These are phyloP conservation scores for Flaveria floridana DNA, from an alignment of 140 eudicot genomes.

Conservation along the genomic window DNA sequence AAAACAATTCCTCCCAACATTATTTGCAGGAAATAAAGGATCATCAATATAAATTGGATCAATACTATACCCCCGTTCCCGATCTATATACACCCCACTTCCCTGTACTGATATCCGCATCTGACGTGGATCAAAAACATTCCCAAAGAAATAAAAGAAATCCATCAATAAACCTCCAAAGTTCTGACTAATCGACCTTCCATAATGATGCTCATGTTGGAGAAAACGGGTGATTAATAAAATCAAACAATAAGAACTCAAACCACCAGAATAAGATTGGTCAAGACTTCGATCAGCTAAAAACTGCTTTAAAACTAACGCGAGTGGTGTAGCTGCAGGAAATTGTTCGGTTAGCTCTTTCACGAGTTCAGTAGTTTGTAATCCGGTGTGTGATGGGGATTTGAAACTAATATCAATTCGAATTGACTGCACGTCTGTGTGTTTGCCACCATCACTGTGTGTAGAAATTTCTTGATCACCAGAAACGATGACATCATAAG, in stretches of 20 bases:
- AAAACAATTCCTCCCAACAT: conserved; percentile 92
- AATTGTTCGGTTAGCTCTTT: conserved; percentile 84
- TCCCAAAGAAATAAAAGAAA: conserved; percentile 87
- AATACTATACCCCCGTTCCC: conserved; percentile 87
- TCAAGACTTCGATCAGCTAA: conserved; percentile 92
- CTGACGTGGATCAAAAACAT: conserved; percentile 94
- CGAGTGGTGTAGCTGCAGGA: conserved; percentile 87
- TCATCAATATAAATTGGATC: conserved; percentile 94
- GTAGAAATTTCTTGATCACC: conserved; percentile 39
- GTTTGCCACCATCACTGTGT: conserved; percentile 36
- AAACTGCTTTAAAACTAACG: conserved; percentile 82
- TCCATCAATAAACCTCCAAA: conserved; percentile 91
- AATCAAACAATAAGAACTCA: conserved; percentile 86
- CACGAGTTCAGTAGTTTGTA: conserved; percentile 89
- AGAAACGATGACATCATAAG: conserved; percentile 50
- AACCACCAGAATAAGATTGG: conserved; percentile 95
- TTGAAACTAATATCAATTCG: conserved; percentile 89
- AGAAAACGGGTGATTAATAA: conserved; percentile 80
- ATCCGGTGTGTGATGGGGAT: conserved; percentile 90
- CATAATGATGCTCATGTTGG: conserved; percentile 93
- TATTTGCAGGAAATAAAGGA: conserved; percentile 88
- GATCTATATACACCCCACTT: conserved; percentile 77
- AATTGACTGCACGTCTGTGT: conserved; percentile 45
- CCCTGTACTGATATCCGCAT: conserved; percentile 95
- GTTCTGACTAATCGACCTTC: conserved; percentile 71